Base-by-base conservation (phyloP, 2,329 filamentous ascomycete genomes). In the Fusarium lyarnte region DNA sequence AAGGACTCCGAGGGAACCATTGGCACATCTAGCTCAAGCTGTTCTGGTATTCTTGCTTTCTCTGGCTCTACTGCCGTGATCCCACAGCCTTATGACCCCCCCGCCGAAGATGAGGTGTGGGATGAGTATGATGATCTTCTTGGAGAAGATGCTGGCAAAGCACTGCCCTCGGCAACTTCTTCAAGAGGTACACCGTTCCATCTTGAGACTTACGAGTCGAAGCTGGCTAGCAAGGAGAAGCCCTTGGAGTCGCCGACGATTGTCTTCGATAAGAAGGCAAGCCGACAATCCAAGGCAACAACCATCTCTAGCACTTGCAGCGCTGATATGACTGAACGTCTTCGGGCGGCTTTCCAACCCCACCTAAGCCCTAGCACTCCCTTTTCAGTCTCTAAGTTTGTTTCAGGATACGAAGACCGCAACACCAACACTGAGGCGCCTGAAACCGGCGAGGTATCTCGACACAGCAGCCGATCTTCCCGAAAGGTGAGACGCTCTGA, bases 101-200 rank as follows among this genome's bases (percentile, higher is more conserved):
- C 91, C 8, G 89, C 85, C 2, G 93, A 97, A 73, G 95, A 98
- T 76, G 95, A 98, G 78, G 88, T 97, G 4, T 98, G 95, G 95
- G 91, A 95, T 57, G 95, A 97, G 81, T 98, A 97, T 78, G 91
- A 98, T 73, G 95, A 98, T 76, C 84, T 98, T 17, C 88, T 98
- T 59, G 93, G 93, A 58, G 91, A 93, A 16, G 87, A 86, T 14
- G 79, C 79, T 2, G 64, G 77, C 36, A 83, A 84, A 70, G 82
- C 82, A 3, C 85, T 86, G 5, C 82, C 82, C 3, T 90, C 89
- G 2, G 83, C 86, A 9, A 87, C 86, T 2, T 90, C 88, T 2
- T 90, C 90, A 2, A 84, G 85, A 31, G 87, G 87, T 1, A 79
- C 85, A 61, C 86, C 90, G 27, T 88, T 91, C 76, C 85, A 88